Evolutionary conservation across 345 rosid genomes (phyloP).

Genomic region (Punica granatum): DNA sequence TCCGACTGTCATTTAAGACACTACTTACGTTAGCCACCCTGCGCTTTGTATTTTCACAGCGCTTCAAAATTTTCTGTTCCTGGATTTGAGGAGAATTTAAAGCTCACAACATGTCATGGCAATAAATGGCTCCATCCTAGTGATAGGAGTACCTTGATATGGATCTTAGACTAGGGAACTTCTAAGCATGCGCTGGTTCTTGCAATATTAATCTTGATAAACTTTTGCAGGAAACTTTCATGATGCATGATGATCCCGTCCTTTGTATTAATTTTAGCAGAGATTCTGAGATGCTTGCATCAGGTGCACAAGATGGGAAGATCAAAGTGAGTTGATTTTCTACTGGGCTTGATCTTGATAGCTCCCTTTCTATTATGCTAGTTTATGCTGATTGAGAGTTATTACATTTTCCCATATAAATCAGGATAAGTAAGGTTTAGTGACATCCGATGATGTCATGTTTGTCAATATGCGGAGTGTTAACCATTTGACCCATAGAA

Average conservation of each 20-base stretch:
- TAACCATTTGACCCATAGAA: background rate
- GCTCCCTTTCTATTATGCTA: background rate
- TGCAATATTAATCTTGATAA: conserved; percentile 8
- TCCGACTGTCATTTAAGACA: background rate
- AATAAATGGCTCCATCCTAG: background rate
- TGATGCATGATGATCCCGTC: conserved; percentile 98
- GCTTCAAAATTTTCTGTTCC: background rate
- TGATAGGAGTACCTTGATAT: background rate
- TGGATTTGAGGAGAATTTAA: background rate
- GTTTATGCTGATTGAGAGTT: background rate
- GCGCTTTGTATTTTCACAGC: background rate
- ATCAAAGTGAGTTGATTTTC: conserved; percentile 54
- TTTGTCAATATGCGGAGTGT: background rate
- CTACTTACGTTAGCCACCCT: background rate
- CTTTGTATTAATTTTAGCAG: conserved; percentile 95
- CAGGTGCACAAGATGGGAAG: conserved; percentile 96
- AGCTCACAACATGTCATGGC: background rate
- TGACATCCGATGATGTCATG: background rate
- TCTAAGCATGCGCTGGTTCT: background rate
- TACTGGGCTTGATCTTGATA: background rate
- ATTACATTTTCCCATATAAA: background rate
- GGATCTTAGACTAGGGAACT: background rate
- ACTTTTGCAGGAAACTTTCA: conserved; percentile 81
- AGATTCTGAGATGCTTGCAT: conserved; percentile 97
- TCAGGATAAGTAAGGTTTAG: background rate